Conservation (phyloP, 345 rosid genomes). For the Gossypioides kirkii region DNA sequence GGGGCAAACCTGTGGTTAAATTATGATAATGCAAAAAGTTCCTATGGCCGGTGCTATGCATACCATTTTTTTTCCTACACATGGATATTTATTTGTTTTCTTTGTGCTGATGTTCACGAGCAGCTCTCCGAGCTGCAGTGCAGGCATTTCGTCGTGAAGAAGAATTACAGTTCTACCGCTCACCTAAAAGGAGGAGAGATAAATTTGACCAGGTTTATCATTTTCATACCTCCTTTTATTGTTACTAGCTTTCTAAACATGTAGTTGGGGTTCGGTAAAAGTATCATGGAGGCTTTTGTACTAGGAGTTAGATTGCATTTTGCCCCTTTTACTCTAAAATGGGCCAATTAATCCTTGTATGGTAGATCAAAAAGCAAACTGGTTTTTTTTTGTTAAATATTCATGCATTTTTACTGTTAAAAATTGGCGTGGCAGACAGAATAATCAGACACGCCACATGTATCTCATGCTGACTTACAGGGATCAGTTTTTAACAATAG, state of each 20-base stretch:
- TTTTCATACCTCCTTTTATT: neutral
- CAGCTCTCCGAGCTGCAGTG: constrained; percentile 81
- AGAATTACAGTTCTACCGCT: constrained; percentile 48
- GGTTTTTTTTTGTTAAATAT: too few species aligned
- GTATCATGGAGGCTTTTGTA: too few species aligned
- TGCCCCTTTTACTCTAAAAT: too few species aligned
- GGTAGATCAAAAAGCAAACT: too few species aligned
- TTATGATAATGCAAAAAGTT: neutral
- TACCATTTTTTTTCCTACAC: neutral
- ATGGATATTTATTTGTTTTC: neutral
- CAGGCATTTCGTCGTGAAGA: constrained; percentile 79
- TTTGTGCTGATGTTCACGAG: constrained; percentile 8
- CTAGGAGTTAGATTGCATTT: too few species aligned
- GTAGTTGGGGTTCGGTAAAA: too few species aligned
- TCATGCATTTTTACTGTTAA: too few species aligned
- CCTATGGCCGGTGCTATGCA: neutral
- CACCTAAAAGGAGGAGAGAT: constrained; percentile 77
- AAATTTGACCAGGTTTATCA: constrained; percentile 69
- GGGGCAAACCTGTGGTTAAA: neutral
- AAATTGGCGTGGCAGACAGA: too few species aligned
- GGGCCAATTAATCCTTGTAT: too few species aligned
- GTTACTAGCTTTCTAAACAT: neutral
- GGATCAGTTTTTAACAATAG: too few species aligned
- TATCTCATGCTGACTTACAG: too few species aligned
- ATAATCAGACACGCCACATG: too few species aligned